These are phyloP conservation scores for Wallacemonas rigidus DNA, from an alignment of 208 protist species.

Conservation along the genomic window DNA sequence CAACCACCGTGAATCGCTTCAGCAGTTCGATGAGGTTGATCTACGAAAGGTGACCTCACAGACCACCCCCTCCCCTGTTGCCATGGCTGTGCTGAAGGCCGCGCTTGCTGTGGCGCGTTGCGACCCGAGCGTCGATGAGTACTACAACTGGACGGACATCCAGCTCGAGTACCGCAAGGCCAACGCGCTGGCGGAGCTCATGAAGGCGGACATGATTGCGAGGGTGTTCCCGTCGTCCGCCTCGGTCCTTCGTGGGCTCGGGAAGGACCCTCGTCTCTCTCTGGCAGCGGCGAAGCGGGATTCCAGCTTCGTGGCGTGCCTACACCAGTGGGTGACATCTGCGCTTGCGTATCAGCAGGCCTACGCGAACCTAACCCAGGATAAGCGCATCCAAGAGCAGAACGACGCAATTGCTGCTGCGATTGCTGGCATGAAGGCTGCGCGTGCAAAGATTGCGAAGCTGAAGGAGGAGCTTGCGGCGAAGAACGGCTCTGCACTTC, in stretches of 20 bases:
- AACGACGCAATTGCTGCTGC: slow-evolving; percentile 56
- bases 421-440: slow-evolving; percentile 66
- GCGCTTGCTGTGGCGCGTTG: slow-evolving; percentile 52
- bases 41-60: slow-evolving; percentile 59
- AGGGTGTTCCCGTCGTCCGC: slow-evolving; percentile 44
- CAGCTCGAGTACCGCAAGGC: slow-evolving; percentile 58
- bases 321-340: slow-evolving; percentile 64
- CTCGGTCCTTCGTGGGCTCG: slow-evolving; percentile 28
- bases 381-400: slow-evolving; percentile 64
- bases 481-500: slow-evolving; percentile 20
- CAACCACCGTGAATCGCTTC: slow-evolving; percentile 28
- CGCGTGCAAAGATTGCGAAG: slow-evolving; percentile 60
- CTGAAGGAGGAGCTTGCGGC: slow-evolving; percentile 60
- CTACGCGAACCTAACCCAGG: slow-evolving; percentile 47
- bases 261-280: slow-evolving; percentile 38
- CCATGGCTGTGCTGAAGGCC: slow-evolving; percentile 60
- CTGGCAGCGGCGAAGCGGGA: slow-evolving; percentile 40
- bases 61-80: slow-evolving; percentile 48
- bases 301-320: slow-evolving; percentile 39
- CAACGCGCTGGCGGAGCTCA: slow-evolving; percentile 33
- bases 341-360: slow-evolving; percentile 70
- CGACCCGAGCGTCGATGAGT: slow-evolving; percentile 60
- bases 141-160: slow-evolving; percentile 63
- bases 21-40: slow-evolving; percentile 50
- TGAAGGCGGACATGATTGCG: slow-evolving; percentile 49